Evolutionary conservation across 2,329 filamentous ascomycete genomes (phyloP).

Genomic region (Sporothrix inflata): DNA sequence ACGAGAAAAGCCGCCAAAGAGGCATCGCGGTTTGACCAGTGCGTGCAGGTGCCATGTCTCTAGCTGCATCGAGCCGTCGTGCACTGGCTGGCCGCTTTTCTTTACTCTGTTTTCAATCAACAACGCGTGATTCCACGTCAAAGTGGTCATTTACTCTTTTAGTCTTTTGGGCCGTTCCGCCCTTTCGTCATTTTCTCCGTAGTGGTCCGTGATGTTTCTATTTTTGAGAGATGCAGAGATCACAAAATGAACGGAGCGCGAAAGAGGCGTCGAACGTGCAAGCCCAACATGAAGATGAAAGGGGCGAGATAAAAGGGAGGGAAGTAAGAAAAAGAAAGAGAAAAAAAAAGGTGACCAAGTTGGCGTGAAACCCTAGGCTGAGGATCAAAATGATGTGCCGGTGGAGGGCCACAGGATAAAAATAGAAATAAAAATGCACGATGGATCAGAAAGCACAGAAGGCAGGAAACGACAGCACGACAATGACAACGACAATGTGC

Average conservation of each 20-base stretch:
- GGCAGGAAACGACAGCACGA: background rate
- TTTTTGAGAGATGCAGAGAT: conserved; percentile 3
- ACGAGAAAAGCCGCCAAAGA: background rate
- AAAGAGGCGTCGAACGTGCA: background rate
- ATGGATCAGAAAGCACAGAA: background rate
- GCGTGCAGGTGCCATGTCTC: conserved; percentile 5
- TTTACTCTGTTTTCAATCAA: background rate
- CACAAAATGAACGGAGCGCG: conserved; percentile 2
- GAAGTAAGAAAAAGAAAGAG: background rate
- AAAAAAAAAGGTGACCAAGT: background rate
- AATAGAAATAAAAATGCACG: conserved; percentile 11
- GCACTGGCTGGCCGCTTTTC: background rate
- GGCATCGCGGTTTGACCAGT: conserved; percentile 3
- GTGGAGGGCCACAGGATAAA: background rate
- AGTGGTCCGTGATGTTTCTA: background rate
- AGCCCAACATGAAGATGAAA: background rate
- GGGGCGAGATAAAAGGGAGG: background rate
- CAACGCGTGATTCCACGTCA: background rate
- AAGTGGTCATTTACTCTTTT: background rate
- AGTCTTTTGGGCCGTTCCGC: background rate
- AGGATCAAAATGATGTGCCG: background rate
- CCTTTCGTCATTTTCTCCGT: conserved; percentile 4
- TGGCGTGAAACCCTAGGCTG: conserved; percentile 23
- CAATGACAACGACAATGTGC: background rate
- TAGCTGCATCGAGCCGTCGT: conserved; percentile 7